Evolutionary conservation across 768 basidiomycete species (phyloP).

Genomic region (Terana coerulea): DNA sequence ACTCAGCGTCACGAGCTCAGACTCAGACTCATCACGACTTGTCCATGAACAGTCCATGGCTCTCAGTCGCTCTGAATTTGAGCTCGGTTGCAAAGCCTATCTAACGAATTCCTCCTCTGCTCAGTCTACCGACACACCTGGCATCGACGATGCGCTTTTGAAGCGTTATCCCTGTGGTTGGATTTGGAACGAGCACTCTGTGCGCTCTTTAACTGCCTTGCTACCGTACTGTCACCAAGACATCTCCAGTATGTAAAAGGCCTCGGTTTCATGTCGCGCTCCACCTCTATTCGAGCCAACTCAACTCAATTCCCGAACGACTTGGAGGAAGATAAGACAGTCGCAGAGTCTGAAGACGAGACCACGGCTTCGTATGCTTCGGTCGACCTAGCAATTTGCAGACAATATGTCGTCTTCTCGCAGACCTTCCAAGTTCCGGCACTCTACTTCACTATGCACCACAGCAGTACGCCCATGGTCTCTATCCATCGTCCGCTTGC

Average conservation of each 20-base stretch:
- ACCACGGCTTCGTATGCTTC: constrained; percentile 27
- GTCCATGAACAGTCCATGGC: constrained; percentile 28
- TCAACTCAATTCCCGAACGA: constrained; percentile 2
- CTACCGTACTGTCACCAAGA: constrained; percentile 3
- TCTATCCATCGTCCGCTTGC: too few species aligned
- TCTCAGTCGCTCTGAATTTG: constrained; percentile 59
- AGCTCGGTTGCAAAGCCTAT: constrained; percentile 52
- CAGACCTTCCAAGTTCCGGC: constrained; percentile 77
- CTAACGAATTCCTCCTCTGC: constrained; percentile 28
- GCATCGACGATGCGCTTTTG: not conserved
- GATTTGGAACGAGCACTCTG: constrained; percentile 59
- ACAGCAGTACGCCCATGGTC: constrained; percentile 66
- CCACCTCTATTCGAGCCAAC: constrained; percentile 4
- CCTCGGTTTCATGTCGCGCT: constrained; percentile 30
- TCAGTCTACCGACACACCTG: not conserved
- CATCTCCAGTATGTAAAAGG: constrained; percentile 22
- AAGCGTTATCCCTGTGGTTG: constrained; percentile 36
- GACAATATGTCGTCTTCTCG: constrained; percentile 73
- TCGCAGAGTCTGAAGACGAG: constrained; percentile 10
- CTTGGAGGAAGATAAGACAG: constrained; percentile 6
- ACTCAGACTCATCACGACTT: constrained; percentile 2
- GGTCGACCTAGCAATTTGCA: constrained; percentile 35
- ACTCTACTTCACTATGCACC: constrained; percentile 75
- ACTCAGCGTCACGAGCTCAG: not conserved
- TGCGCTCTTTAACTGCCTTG: constrained; percentile 34